Evolutionary conservation across 495 filamentous ascomycete species (phyloP).

Genomic region (Penicillium maclennaniae): DNA sequence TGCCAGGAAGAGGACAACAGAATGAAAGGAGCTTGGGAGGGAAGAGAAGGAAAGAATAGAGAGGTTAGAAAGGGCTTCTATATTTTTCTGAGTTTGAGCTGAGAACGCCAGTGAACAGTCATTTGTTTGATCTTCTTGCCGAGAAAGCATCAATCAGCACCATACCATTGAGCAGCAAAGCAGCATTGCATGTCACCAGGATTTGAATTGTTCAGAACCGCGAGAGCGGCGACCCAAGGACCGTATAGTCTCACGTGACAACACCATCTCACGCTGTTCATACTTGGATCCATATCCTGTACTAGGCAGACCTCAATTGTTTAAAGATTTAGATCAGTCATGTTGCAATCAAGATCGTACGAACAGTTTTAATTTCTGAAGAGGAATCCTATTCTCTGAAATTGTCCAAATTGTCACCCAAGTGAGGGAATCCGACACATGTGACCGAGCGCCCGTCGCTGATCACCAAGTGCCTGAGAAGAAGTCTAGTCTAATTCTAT

Average conservation of each 20-base stretch:
- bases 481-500: slow-evolving; percentile 19
- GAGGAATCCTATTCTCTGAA: not conserved
- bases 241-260: slow-evolving; percentile 35
- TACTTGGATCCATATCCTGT: not conserved
- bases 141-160: not conserved
- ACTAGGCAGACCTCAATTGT: too few relatives aligned
- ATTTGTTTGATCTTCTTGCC: not conserved
- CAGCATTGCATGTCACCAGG: not conserved
- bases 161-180: not conserved
- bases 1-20: not conserved
- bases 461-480: slow-evolving; percentile 12
- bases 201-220: not conserved
- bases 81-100: not conserved
- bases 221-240: slow-evolving; percentile 20
- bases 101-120: not conserved
- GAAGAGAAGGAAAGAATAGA: not conserved
- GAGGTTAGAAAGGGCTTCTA: slow-evolving; percentile 1
- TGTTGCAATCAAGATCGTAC: not conserved
- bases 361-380: not conserved
- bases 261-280: not conserved
- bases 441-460: slow-evolving; percentile 2
- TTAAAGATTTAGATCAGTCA: too few relatives aligned
- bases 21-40: not conserved
- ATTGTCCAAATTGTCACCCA: not conserved
- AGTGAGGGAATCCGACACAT: not conserved